Evolutionary conservation across 768 basidiomycete genomes (phyloP).

Genomic region (Holtermannia corniformis): DNA sequence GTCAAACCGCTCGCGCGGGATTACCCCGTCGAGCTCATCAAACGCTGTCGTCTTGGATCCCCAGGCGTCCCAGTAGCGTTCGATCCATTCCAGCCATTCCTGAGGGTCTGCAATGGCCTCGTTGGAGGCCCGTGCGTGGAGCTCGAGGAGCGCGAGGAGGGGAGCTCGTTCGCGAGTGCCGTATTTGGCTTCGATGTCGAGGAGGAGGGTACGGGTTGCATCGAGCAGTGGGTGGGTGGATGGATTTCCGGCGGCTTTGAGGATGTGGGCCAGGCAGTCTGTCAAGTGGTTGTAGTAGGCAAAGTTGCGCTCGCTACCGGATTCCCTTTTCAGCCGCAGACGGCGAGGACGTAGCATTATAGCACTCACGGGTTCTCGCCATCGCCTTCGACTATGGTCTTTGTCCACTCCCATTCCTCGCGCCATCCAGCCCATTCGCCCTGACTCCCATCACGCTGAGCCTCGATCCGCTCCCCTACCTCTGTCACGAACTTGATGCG

Average conservation of each 20-base stretch:
- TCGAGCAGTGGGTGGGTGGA: background rate
- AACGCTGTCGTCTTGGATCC: conserved; percentile 26
- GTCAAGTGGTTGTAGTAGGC: conserved; percentile 19
- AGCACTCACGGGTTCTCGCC: conserved; percentile 18
- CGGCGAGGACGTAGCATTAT: background rate
- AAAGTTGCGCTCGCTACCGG: conserved; percentile 25
- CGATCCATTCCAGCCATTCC: conserved; percentile 6
- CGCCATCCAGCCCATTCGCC: background rate
- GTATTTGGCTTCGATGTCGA: conserved; percentile 13
- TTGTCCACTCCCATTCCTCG: background rate
- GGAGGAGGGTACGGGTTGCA: conserved; percentile 12
- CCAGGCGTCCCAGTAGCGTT: conserved; percentile 27
- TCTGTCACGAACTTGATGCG: conserved; percentile 14
- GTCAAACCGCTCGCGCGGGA: background rate
- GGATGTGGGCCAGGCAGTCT: background rate
- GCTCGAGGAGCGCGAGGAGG: conserved; percentile 24
- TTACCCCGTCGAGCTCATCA: conserved; percentile 20
- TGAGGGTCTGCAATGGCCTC: background rate
- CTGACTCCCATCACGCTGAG: no score
- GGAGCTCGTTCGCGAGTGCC: conserved; percentile 33
- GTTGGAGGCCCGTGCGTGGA: conserved; percentile 9
- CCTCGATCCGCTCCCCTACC: conserved; percentile 7
- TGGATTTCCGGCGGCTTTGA: background rate
- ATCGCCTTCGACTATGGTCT: background rate
- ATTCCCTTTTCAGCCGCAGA: background rate